Percentiles rank a stretch among this genome's conserved stretches.
Conservation (phyloP, 2,329 filamentous ascomycete genomes). For the Microdochium trichocladiopsis region DNA sequence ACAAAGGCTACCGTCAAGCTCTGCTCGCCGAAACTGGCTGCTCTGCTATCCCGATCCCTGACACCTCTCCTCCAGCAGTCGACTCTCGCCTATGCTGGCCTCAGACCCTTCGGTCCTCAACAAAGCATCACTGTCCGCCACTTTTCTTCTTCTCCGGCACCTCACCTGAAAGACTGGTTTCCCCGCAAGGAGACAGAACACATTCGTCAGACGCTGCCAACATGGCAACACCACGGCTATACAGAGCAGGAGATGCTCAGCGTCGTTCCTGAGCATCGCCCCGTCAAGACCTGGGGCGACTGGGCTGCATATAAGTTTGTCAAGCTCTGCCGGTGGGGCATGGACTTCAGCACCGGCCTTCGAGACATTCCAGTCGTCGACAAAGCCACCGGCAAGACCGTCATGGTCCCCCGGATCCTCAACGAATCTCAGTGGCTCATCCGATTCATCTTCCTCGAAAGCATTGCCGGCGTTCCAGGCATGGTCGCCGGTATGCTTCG, state of each 20-base stretch:
- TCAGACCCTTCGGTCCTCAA: constrained; percentile 15
- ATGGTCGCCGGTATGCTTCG: constrained; percentile 96
- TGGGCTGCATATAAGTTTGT: constrained; percentile 72
- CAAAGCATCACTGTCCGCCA: constrained; percentile 18
- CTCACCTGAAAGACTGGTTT: constrained; percentile 52
- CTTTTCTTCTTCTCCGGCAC: constrained; percentile 42
- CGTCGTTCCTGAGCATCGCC: constrained; percentile 70
- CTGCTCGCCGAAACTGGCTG: constrained; percentile 20
- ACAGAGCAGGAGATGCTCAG: constrained; percentile 71
- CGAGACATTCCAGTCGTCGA: constrained; percentile 63
- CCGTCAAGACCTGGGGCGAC: constrained; percentile 67
- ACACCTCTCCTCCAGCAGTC: constrained; percentile 13
- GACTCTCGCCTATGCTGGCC: constrained; percentile 11
- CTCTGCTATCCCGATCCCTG: constrained; percentile 16
- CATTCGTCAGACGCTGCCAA: constrained; percentile 55
- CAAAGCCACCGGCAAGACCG: constrained; percentile 47
- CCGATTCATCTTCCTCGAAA: constrained; percentile 89
- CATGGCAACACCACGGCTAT: constrained; percentile 69
- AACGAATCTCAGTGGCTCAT: constrained; percentile 85
- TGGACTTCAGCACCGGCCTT: constrained; percentile 74
- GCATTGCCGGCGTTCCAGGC: constrained; percentile 87
- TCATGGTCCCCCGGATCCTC: constrained; percentile 51
- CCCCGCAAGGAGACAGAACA: constrained; percentile 52
- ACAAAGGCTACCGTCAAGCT: constrained; percentile 18
- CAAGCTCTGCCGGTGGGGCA: constrained; percentile 66